Percentiles rank a stretch among this genome's conserved stretches.
These are phyloP conservation scores for Claviceps sorghi DNA, from an alignment of 2,329 filamentous ascomycete genomes.

Conservation along the genomic window DNA sequence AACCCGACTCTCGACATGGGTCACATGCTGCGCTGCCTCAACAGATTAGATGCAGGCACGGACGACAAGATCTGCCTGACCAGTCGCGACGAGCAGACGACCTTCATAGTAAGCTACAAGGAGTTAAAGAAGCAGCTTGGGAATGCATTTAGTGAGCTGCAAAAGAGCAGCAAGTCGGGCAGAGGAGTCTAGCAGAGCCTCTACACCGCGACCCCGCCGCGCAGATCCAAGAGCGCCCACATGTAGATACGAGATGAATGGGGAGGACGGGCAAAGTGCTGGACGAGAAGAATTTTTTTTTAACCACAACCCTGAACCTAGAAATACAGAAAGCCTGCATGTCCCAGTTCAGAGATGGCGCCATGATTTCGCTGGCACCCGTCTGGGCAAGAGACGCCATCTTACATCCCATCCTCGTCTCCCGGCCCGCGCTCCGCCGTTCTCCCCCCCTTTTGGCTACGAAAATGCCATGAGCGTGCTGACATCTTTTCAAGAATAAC, in stretches of 20 bases:
- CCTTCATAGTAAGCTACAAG: constrained; percentile 78
- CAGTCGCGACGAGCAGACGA: constrained; percentile 79
- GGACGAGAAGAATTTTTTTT: too few relatives aligned
- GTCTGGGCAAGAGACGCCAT: background rate
- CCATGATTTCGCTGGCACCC: background rate
- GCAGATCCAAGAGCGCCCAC: constrained; percentile 3
- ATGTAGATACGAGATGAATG: constrained; percentile 1
- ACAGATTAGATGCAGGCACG: constrained; percentile 80
- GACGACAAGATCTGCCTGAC: constrained; percentile 78
- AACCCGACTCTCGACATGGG: constrained; percentile 74
- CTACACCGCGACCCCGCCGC: background rate
- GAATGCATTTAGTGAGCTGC: constrained; percentile 43
- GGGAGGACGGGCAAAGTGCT: background rate
- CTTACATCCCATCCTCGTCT: background rate
- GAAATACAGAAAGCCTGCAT: background rate
- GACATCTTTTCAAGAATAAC: too few relatives aligned
- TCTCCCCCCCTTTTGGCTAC: background rate
- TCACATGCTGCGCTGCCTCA: constrained; percentile 74
- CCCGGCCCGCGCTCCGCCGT: background rate
- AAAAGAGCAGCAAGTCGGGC: constrained; percentile 28
- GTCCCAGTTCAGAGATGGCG: background rate
- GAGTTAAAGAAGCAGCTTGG: constrained; percentile 60
- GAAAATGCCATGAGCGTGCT: background rate
- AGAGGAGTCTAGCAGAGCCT: constrained; percentile 20
- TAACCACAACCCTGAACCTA: background rate